Conservation (phyloP, 306 rosid genomes). For the Sesbania bispinosa region DNA sequence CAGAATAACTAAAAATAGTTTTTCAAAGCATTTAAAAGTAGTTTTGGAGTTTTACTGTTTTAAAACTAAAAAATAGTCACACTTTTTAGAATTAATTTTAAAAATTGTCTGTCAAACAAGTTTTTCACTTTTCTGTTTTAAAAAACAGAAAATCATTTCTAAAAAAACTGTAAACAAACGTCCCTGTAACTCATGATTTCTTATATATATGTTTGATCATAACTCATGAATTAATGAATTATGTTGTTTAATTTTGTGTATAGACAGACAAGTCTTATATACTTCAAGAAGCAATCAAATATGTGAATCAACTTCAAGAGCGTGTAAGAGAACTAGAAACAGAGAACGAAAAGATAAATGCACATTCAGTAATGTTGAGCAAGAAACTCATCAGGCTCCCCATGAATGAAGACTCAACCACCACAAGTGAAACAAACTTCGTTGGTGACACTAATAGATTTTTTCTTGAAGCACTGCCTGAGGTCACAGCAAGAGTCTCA, state of each 20-base stretch:
- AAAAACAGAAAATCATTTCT: too few species aligned
- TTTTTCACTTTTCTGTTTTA: too few species aligned
- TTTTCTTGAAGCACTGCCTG: background rate
- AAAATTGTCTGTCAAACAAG: too few species aligned
- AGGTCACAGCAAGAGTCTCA: background rate
- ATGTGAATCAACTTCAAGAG: slow-evolving; percentile 12
- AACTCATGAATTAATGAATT: background rate
- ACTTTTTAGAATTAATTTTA: too few species aligned
- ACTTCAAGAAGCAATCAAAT: slow-evolving; percentile 7
- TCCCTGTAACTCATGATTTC: background rate
- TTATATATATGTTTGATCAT: background rate
- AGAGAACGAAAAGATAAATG: background rate
- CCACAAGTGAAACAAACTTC: background rate
- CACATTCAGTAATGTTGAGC: background rate
- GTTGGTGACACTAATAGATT: too few species aligned
- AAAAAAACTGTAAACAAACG: too few species aligned
- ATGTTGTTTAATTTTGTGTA: background rate
- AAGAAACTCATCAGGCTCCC: background rate
- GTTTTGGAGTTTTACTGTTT: too few species aligned
- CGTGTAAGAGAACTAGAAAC: slow-evolving; percentile 6
- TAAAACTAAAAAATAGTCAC: too few species aligned
- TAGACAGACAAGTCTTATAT: slow-evolving; percentile 8
- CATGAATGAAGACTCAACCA: background rate
- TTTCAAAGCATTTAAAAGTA: too few species aligned
- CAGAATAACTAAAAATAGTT: too few species aligned